phyloP scores from a whole-genome alignment of 805 yeast genomes.

The Zygosaccharomyces siamensis region DNA sequence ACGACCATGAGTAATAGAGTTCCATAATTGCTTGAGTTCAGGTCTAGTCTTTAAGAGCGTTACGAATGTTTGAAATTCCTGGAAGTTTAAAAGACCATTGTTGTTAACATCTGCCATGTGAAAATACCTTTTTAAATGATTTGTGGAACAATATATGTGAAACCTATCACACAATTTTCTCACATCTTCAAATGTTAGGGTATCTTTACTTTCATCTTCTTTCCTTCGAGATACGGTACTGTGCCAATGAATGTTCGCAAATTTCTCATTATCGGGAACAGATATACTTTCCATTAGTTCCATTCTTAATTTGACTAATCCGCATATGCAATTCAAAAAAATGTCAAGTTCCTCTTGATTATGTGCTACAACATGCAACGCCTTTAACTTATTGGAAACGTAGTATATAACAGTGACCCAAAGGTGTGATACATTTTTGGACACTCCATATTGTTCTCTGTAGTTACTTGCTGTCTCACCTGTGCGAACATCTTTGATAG shows the following conservation, averaged over 20 bases:
- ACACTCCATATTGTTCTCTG: slow-evolving; percentile 75
- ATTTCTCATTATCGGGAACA: slow-evolving; percentile 52
- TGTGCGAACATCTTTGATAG: slow-evolving; percentile 36
- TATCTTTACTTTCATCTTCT: slow-evolving; percentile 36
- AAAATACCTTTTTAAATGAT: slow-evolving; percentile 43
- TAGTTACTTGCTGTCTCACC: slow-evolving; percentile 77
- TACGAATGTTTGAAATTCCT: slow-evolving; percentile 73
- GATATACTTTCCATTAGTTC: slow-evolving; percentile 60
- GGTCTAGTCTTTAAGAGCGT: slow-evolving; percentile 56
- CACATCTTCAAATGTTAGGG: slow-evolving; percentile 61
- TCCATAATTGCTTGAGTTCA: slow-evolving; percentile 56
- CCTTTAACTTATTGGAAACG: slow-evolving; percentile 60
- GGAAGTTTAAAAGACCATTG: slow-evolving; percentile 55
- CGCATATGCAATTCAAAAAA: slow-evolving; percentile 50
- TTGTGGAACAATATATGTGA: slow-evolving; percentile 66
- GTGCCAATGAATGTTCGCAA: slow-evolving; percentile 63
- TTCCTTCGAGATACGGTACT: slow-evolving; percentile 38
- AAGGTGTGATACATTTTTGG: slow-evolving; percentile 54
- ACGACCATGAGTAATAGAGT: slow-evolving; percentile 24
- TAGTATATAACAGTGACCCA: slow-evolving; percentile 85
- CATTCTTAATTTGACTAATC: slow-evolving; percentile 52
- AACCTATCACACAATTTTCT: slow-evolving; percentile 58
- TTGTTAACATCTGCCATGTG: slow-evolving; percentile 45
- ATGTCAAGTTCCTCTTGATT: slow-evolving; percentile 47
- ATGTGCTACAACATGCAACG: slow-evolving; percentile 71